Percentiles rank a stretch among this genome's conserved stretches.
phyloP scores from a whole-genome alignment of 1,284 basidiomycete genomes.

The Phellinidium pouzarii region DNA sequence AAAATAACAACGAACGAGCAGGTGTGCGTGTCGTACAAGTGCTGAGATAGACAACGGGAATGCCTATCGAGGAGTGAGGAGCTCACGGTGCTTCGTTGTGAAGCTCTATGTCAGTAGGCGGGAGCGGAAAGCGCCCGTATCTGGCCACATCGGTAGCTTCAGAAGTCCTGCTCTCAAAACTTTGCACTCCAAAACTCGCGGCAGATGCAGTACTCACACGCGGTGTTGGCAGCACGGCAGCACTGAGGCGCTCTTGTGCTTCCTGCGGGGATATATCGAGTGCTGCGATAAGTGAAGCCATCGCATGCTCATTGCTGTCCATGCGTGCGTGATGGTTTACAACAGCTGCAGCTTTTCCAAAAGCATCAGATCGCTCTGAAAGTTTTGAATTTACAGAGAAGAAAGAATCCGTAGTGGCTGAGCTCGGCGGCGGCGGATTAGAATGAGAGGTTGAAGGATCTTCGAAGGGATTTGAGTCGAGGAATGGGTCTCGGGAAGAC shows the following conservation, averaged over 20 bases:
- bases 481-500: constrained; percentile 9
- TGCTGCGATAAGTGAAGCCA: constrained; percentile 18
- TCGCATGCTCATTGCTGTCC: constrained; percentile 14
- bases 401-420: constrained; percentile 11
- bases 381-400: constrained; percentile 8
- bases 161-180: constrained; percentile 6
- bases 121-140: constrained; percentile 13
- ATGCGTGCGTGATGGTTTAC: constrained; percentile 4
- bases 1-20: background rate
- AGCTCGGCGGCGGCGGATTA: constrained; percentile 2
- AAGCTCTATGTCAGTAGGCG: constrained; percentile 15
- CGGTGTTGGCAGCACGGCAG: constrained; percentile 12
- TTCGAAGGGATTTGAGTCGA: constrained; percentile 14
- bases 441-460: background rate
- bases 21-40: background rate
- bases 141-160: constrained; percentile 7
- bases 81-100: background rate
- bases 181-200: constrained; percentile 1
- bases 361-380: constrained; percentile 7
- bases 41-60: background rate
- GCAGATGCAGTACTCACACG: constrained; percentile 5
- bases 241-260: constrained; percentile 14
- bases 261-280: constrained; percentile 17
- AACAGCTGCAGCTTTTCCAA: background rate
- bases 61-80: background rate